These are phyloP conservation scores for Candida vaughaniae DNA, from an alignment of 805 yeast genomes.

Conservation along the genomic window DNA sequence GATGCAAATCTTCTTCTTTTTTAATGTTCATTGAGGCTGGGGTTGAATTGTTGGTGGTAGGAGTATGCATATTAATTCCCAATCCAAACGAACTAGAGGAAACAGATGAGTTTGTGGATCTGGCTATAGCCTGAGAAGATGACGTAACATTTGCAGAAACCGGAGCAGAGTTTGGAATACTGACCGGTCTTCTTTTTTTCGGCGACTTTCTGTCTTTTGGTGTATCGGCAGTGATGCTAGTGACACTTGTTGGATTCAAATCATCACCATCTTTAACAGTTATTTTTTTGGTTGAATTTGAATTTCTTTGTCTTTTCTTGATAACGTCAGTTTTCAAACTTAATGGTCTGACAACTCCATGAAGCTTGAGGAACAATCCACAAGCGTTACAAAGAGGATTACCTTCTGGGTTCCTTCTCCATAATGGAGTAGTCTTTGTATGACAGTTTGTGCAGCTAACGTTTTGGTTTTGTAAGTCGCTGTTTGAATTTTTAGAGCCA, in stretches of 20 bases:
- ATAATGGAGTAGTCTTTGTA: conserved; percentile 88
- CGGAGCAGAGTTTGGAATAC: conserved; percentile 5
- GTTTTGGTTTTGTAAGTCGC: conserved; percentile 5
- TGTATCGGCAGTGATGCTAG: neutral
- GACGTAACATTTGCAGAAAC: neutral
- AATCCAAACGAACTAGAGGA: conserved; percentile 8
- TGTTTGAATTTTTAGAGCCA: neutral
- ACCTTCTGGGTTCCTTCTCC: conserved; percentile 93
- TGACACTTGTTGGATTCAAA: conserved; percentile 43
- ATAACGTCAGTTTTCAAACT: conserved; percentile 90
- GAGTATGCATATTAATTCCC: conserved; percentile 7
- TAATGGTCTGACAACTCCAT: conserved; percentile 93
- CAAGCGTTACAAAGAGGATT: conserved; percentile 95
- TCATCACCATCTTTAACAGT: conserved; percentile 48
- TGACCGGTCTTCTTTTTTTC: conserved; percentile 13
- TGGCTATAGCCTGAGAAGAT: neutral
- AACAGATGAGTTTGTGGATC: conserved; percentile 1
- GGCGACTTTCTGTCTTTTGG: conserved; percentile 12
- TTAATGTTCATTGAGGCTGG: conserved; percentile 7
- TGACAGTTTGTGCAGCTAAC: conserved; percentile 79
- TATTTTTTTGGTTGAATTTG: conserved; percentile 19
- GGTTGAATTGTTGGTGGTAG: conserved; percentile 6
- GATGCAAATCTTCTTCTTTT: conserved; percentile 13
- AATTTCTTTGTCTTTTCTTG: conserved; percentile 77
- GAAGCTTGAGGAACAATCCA: conserved; percentile 86